Percentiles rank a stretch among this genome's conserved stretches.
phyloP scores from a whole-genome alignment of 1,139 yeast species.

The Eremothecium coryli region DNA sequence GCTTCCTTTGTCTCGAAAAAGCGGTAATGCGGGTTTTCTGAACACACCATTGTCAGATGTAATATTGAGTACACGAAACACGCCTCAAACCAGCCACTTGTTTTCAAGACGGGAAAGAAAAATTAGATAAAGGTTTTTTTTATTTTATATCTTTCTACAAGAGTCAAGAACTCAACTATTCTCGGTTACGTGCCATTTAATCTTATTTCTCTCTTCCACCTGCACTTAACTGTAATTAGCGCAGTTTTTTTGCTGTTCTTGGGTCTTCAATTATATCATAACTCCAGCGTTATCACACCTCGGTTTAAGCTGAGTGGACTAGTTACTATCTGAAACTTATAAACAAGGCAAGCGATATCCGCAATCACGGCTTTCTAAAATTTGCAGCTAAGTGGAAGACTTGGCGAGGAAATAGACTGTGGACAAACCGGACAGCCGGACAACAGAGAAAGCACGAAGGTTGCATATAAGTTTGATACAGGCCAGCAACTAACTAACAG shows the following conservation, averaged over 20 bases:
- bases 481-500: not conserved
- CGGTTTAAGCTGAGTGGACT: no score
- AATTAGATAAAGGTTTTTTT: not conserved
- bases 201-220: slow-evolving; percentile 9
- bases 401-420: slow-evolving; percentile 1
- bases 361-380: no score
- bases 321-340: not conserved
- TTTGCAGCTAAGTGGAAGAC: slow-evolving; percentile 2
- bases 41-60: not conserved
- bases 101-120: not conserved
- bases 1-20: slow-evolving; percentile 46
- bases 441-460: not conserved
- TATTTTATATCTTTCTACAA: not conserved
- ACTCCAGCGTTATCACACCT: no score
- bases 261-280: no score
- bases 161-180: not conserved
- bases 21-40: slow-evolving; percentile 36
- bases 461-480: not conserved
- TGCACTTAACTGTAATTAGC: slow-evolving; percentile 10
- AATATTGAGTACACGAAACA: not conserved
- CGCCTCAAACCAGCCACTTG: not conserved
- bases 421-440: not conserved
- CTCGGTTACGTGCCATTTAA: no score
- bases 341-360: not conserved
- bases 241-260: not conserved